phyloP scores from a whole-genome alignment of 768 basidiomycete species.

The Leccinum rimulosum region DNA sequence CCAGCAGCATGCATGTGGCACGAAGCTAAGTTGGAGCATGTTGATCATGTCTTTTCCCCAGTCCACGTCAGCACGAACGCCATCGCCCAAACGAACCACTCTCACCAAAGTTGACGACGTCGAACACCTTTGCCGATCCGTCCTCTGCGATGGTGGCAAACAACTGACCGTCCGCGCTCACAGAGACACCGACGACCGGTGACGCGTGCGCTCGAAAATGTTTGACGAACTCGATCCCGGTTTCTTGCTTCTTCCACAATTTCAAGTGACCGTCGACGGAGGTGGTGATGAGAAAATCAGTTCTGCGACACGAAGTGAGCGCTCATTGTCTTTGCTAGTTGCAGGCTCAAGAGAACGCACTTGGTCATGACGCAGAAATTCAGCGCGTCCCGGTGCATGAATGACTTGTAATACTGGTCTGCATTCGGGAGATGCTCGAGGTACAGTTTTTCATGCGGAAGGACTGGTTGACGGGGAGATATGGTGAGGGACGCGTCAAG shows the following conservation, averaged over 20 bases:
- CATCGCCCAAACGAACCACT: slow-evolving; percentile 5
- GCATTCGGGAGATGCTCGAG: slow-evolving; percentile 89
- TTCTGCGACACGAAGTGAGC: slow-evolving; percentile 48
- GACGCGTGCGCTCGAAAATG: slow-evolving; percentile 91
- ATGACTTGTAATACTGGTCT: slow-evolving; percentile 94
- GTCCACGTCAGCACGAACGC: neutral
- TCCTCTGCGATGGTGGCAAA: slow-evolving; percentile 93
- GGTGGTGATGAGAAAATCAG: slow-evolving; percentile 91
- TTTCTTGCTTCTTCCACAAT: slow-evolving; percentile 98
- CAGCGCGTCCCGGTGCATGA: slow-evolving; percentile 95
- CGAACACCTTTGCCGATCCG: slow-evolving; percentile 91
- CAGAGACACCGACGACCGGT: slow-evolving; percentile 75
- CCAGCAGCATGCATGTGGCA: slow-evolving; percentile 91
- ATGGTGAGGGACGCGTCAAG: neutral
- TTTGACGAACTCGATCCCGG: slow-evolving; percentile 97
- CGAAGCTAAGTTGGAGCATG: slow-evolving; percentile 86
- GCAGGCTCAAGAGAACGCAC: slow-evolving; percentile 41
- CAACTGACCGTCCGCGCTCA: slow-evolving; percentile 87
- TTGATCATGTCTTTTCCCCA: slow-evolving; percentile 89
- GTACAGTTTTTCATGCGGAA: slow-evolving; percentile 91
- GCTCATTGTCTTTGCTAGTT: neutral
- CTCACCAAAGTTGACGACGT: slow-evolving; percentile 96
- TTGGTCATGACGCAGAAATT: slow-evolving; percentile 88
- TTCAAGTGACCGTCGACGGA: slow-evolving; percentile 95
- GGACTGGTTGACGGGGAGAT: slow-evolving; percentile 49